phyloP scores from a whole-genome alignment of 1,284 basidiomycete genomes.

The Rhodotorula sp. region DNA sequence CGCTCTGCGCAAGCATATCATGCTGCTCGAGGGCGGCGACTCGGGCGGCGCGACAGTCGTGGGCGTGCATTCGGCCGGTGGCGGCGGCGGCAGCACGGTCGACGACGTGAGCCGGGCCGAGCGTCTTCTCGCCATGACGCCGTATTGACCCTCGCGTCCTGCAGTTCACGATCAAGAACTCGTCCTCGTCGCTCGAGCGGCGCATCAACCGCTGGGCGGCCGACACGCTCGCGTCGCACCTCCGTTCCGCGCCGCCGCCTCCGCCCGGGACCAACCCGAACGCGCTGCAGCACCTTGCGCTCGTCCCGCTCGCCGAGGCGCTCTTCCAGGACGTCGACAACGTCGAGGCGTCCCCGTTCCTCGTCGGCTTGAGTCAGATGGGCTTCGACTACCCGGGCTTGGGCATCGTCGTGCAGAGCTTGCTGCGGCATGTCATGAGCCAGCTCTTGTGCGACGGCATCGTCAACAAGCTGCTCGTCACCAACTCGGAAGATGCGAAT shows the following conservation, averaged over 20 bases:
- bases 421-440: conserved; percentile 71
- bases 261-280: conserved; percentile 48
- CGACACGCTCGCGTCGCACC: conserved; percentile 61
- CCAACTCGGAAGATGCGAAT: conserved; percentile 74
- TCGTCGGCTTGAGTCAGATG: conserved; percentile 29
- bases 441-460: conserved; percentile 74
- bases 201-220: conserved; percentile 77
- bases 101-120: conserved; percentile 31
- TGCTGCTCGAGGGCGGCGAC: conserved; percentile 66
- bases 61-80: conserved; percentile 33
- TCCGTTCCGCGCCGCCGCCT: conserved; percentile 48
- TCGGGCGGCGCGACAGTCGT: conserved; percentile 32
- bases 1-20: conserved; percentile 65
- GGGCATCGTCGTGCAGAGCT: conserved; percentile 68
- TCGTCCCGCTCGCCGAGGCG: conserved; percentile 41
- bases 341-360: conserved; percentile 33
- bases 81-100: conserved; percentile 37
- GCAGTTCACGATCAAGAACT: conserved; percentile 72
- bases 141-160: conserved; percentile 43
- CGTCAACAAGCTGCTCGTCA: conserved; percentile 74
- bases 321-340: conserved; percentile 37
- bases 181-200: conserved; percentile 68
- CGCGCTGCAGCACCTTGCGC: conserved; percentile 30
- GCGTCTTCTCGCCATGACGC: background rate
- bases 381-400: conserved; percentile 39